Conservation (phyloP, 2,329 filamentous ascomycete species). For the Coniochaeta sp. region DNA sequence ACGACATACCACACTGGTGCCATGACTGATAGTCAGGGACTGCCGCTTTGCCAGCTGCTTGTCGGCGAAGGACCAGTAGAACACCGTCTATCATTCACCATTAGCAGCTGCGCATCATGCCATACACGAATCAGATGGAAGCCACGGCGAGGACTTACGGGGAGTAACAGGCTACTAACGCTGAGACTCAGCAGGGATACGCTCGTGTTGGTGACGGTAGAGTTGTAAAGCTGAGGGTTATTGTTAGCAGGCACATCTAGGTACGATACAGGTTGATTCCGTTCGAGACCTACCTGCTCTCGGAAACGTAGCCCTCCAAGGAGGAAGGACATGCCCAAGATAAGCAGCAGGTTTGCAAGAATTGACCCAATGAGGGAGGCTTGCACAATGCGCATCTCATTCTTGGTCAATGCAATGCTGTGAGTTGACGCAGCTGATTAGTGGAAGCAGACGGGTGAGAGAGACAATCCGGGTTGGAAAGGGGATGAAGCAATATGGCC, state of each 20-base stretch:
- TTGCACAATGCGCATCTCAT: conserved; percentile 69
- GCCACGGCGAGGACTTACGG: conserved; percentile 41
- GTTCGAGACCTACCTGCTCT: conserved; percentile 40
- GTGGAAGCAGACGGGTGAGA: conserved; percentile 11
- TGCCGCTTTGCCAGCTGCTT: conserved; percentile 54
- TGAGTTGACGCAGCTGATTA: background rate
- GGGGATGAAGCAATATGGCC: background rate
- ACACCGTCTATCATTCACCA: conserved; percentile 58
- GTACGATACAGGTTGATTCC: background rate
- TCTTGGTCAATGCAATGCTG: conserved; percentile 33
- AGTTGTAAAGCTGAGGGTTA: conserved; percentile 69
- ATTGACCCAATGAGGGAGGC: conserved; percentile 71
- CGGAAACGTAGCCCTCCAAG: conserved; percentile 60
- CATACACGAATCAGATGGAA: background rate
- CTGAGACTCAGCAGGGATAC: conserved; percentile 85
- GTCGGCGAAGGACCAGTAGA: conserved; percentile 77
- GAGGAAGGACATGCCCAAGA: conserved; percentile 69
- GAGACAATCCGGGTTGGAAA: background rate
- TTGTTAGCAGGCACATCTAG: background rate
- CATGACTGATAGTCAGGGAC: conserved; percentile 79
- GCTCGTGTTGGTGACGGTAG: conserved; percentile 92
- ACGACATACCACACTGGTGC: conserved; percentile 69
- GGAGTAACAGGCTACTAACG: conserved; percentile 81
- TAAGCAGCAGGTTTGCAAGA: conserved; percentile 67
- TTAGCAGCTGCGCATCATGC: background rate